These are phyloP conservation scores for Erucastrum elatum DNA, from an alignment of 345 rosid species.

Conservation along the genomic window DNA sequence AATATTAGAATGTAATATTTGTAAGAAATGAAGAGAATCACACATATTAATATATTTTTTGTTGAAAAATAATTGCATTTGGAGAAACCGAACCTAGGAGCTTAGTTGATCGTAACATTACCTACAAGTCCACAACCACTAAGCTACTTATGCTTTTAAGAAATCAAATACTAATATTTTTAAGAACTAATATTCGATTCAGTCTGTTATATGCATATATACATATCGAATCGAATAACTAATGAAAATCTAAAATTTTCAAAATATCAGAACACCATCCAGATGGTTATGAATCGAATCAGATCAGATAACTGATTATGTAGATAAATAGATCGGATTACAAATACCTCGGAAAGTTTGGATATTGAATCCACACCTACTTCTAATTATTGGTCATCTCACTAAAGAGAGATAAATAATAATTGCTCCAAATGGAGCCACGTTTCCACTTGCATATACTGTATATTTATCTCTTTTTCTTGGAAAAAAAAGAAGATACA, in stretches of 20 bases:
- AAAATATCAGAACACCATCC: too few species aligned
- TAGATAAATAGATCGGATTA: not conserved
- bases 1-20: too few species aligned
- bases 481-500: not conserved
- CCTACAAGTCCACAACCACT: too few species aligned
- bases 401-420: not conserved
- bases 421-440: not conserved
- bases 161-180: not conserved
- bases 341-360: not conserved
- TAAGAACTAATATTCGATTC: too few species aligned
- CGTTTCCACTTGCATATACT: not conserved
- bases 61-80: too few species aligned
- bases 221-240: too few species aligned
- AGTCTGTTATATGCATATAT: not conserved
- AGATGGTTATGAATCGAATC: not conserved
- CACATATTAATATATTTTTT: too few species aligned
- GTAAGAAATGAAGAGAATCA: not conserved
- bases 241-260: too few species aligned
- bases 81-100: too few species aligned
- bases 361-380: too few species aligned
- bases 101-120: too few species aligned
- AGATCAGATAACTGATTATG: not conserved
- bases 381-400: not conserved
- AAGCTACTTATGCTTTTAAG: too few species aligned
- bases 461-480: not conserved